phyloP scores from a whole-genome alignment of 1,284 basidiomycete genomes.

The Papiliotrema terrestris region DNA sequence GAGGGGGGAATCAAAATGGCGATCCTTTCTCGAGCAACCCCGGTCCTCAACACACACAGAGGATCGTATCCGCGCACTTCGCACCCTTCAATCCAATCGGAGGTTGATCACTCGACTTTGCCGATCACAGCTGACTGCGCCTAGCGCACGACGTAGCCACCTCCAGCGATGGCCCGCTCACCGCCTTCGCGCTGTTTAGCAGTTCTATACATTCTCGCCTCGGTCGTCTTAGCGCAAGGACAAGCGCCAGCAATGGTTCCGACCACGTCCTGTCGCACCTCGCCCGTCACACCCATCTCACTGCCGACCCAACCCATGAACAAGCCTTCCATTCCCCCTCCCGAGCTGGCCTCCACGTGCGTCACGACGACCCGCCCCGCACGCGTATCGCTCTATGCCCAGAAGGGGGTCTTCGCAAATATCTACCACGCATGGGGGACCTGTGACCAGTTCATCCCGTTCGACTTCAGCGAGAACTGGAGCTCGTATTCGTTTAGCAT shows the following conservation, averaged over 20 bases:
- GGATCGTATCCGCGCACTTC: too few relatives aligned
- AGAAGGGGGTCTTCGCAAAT: not conserved
- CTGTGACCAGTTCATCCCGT: not conserved
- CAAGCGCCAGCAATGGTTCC: not conserved
- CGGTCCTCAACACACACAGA: too few relatives aligned
- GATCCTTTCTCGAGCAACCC: too few relatives aligned
- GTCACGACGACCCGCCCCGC: not conserved
- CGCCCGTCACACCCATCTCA: not conserved
- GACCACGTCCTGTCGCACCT: conserved; percentile 2
- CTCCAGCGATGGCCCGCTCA: too few relatives aligned
- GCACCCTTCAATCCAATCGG: too few relatives aligned
- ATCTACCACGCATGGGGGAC: not conserved
- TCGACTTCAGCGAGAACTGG: not conserved
- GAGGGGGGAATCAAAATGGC: too few relatives aligned
- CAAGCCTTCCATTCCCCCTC: not conserved
- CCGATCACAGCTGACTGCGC: too few relatives aligned
- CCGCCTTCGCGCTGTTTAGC: too few relatives aligned
- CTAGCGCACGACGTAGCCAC: too few relatives aligned
- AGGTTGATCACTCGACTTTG: too few relatives aligned
- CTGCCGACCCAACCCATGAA: not conserved
- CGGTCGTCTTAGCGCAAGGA: not conserved
- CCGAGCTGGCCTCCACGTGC: not conserved
- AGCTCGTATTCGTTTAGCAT: not conserved
- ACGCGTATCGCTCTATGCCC: not conserved
- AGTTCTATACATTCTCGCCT: not conserved